Percentiles rank a stretch among this genome's conserved stretches.
Evolutionary conservation across 805 yeast species (phyloP).

Genomic region (Candida silvatica): DNA sequence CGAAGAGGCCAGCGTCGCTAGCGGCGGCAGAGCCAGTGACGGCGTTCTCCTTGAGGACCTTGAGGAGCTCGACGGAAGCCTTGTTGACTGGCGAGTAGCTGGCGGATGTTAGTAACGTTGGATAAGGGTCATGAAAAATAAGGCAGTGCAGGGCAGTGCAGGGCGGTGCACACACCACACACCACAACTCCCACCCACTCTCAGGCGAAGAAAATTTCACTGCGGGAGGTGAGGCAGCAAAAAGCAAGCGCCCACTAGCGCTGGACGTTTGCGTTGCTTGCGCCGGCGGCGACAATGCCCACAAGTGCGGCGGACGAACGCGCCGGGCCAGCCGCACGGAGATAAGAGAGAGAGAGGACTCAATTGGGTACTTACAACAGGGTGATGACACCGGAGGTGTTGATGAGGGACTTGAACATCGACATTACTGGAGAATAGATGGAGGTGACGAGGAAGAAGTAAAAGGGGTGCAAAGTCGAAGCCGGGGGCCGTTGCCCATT

Average conservation of each 20-base stretch:
- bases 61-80: slow-evolving; percentile 10
- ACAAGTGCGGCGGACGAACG: too few relatives aligned
- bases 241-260: too few relatives aligned
- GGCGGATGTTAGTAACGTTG: slow-evolving; percentile 8
- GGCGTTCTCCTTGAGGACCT: slow-evolving; percentile 7
- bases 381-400: slow-evolving; percentile 36
- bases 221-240: too few relatives aligned
- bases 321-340: too few relatives aligned
- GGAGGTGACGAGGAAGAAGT: neutral
- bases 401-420: slow-evolving; percentile 37
- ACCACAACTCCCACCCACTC: too few relatives aligned
- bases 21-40: slow-evolving; percentile 1
- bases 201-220: too few relatives aligned
- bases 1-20: neutral
- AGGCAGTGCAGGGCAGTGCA: too few relatives aligned
- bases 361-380: slow-evolving; percentile 30
- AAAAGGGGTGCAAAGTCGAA: neutral
- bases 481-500: neutral
- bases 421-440: slow-evolving; percentile 27
- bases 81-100: slow-evolving; percentile 21
- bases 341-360: too few relatives aligned
- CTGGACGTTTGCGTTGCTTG: too few relatives aligned
- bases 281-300: too few relatives aligned
- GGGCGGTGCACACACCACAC: too few relatives aligned
- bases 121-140: neutral